Percentiles rank a stretch among this genome's conserved stretches.
Conservation (phyloP, 108 stramenopile species). For the Skeletonema tropicum region DNA sequence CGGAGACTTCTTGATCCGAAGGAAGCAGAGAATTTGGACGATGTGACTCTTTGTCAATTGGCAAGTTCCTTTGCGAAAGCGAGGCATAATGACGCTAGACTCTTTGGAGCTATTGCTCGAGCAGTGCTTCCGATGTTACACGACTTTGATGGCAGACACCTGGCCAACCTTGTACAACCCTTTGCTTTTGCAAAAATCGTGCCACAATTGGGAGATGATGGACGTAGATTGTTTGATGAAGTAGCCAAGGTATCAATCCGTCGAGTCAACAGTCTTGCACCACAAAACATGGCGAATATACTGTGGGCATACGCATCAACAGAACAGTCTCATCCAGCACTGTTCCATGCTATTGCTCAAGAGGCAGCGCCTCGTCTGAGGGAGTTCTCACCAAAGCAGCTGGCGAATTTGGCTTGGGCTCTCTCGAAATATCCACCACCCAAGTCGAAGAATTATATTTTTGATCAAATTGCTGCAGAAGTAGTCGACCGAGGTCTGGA, state of each 20-base stretch:
- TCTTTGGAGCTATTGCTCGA: constrained; percentile 25
- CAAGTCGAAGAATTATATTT: constrained; percentile 5
- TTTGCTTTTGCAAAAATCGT: constrained; percentile 33
- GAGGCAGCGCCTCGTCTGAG: constrained; percentile 6
- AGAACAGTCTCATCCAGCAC: constrained; percentile 7
- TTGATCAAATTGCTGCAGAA: constrained; percentile 37
- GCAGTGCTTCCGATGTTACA: constrained; percentile 22
- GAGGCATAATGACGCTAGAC: constrained; percentile 14
- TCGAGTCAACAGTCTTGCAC: constrained; percentile 15
- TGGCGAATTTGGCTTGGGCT: constrained; percentile 34
- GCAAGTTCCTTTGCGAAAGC: constrained; percentile 43
- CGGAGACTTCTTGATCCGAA: not conserved
- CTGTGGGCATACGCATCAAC: constrained; percentile 18
- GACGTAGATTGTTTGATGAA: constrained; percentile 25
- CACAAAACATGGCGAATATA: constrained; percentile 26
- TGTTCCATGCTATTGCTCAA: not conserved
- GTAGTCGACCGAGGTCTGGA: constrained; percentile 28
- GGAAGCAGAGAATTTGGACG: constrained; percentile 9
- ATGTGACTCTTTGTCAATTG: constrained; percentile 33
- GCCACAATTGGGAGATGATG: constrained; percentile 1
- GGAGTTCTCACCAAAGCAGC: not conserved
- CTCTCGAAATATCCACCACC: constrained; percentile 27
- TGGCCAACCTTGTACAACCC: constrained; percentile 34
- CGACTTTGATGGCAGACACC: constrained; percentile 20
- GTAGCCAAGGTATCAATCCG: constrained; percentile 22